These are phyloP conservation scores for Saccharomyces hybrid DNA, from an alignment of 1,139 yeast species.

Conservation along the genomic window DNA sequence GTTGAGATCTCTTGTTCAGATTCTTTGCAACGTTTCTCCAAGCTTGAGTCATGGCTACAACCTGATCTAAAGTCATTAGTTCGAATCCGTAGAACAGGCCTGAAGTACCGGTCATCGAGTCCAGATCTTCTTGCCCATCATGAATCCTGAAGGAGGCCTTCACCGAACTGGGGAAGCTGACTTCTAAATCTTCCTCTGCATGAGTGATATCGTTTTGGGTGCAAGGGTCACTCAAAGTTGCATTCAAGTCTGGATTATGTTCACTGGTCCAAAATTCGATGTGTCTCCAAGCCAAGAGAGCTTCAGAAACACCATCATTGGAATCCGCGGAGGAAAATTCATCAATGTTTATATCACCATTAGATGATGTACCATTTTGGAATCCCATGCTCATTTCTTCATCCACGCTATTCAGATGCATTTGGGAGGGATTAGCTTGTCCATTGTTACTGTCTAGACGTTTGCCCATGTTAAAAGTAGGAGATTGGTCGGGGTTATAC, in stretches of 20 bases:
- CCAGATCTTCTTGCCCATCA: constrained; percentile 58
- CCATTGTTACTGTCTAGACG: constrained; percentile 6
- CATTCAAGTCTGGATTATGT: constrained; percentile 48
- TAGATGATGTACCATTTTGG: neutral
- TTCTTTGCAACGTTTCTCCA: constrained; percentile 60
- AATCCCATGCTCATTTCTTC: constrained; percentile 7
- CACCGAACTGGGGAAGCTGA: constrained; percentile 53
- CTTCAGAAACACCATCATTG: constrained; percentile 56
- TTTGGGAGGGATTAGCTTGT: constrained; percentile 9
- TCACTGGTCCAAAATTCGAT: constrained; percentile 54
- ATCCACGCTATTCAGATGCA: constrained; percentile 13
- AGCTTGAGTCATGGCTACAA: constrained; percentile 53
- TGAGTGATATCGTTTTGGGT: constrained; percentile 54
- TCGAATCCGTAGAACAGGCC: constrained; percentile 60
- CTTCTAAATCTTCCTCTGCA: constrained; percentile 56
- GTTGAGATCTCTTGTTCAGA: constrained; percentile 31
- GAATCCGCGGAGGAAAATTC: constrained; percentile 13
- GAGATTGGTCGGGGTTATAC: constrained; percentile 41
- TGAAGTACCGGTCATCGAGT: constrained; percentile 43
- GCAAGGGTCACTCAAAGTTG: constrained; percentile 55
- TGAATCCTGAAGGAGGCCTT: constrained; percentile 53
- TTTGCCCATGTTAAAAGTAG: constrained; percentile 23
- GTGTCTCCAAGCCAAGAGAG: constrained; percentile 61
- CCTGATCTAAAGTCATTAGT: constrained; percentile 57
- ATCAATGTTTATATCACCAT: constrained; percentile 15